A percentile compares a stretch with the other conserved stretches of the same genome.
These are phyloP conservation scores for Clonostachys sp. DNA, from an alignment of 2,329 filamentous ascomycete genomes.

Conservation along the genomic window DNA sequence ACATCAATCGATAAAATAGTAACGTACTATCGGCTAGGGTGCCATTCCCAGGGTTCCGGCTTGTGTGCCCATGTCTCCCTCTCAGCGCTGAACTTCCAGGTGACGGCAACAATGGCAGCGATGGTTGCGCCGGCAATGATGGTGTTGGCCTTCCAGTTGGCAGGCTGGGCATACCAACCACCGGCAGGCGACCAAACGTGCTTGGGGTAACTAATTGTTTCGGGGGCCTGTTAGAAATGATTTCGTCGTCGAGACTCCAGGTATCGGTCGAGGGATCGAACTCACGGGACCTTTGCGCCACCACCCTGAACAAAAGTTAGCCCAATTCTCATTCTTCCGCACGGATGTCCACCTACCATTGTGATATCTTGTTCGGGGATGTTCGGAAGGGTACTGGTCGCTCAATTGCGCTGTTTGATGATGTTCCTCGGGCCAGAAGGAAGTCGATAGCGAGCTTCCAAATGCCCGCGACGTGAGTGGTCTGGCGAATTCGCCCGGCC, in stretches of 20 bases:
- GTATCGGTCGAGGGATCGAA: constrained; percentile 9
- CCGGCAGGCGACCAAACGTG: constrained; percentile 98
- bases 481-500: not conserved
- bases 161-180: constrained; percentile 94
- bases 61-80: constrained; percentile 69
- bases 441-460: constrained; percentile 1
- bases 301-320: constrained; percentile 53
- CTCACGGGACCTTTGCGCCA: constrained; percentile 63
- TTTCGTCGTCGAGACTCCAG: constrained; percentile 8
- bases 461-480: constrained; percentile 1
- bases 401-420: constrained; percentile 19
- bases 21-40: constrained; percentile 77
- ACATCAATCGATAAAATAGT: not conserved
- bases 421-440: not conserved
- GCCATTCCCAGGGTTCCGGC: constrained; percentile 74
- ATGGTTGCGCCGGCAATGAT: constrained; percentile 67
- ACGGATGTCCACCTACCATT: constrained; percentile 42
- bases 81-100: constrained; percentile 70
- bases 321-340: too few relatives aligned
- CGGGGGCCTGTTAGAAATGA: not conserved
- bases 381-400: constrained; percentile 13
- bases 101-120: constrained; percentile 61
- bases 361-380: constrained; percentile 32
- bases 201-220: constrained; percentile 76
- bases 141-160: constrained; percentile 95